Conservation (phyloP, 208 protist genomes). For the Leishmania arabica region DNA sequence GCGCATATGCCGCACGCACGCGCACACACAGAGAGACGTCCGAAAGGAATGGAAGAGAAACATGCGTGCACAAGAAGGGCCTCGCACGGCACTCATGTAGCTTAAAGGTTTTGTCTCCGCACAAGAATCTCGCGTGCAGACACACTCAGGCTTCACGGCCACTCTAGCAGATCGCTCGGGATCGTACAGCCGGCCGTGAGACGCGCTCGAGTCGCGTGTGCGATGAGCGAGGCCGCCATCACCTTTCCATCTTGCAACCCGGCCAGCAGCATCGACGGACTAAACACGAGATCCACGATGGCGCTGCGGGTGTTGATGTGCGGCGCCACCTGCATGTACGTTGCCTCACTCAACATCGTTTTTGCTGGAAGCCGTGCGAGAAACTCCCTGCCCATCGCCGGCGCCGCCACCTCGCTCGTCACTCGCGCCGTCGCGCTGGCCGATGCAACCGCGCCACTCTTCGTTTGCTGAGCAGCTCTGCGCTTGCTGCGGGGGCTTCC, state of each 20-base stretch:
- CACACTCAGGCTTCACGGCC: background rate
- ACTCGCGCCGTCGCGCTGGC: slow-evolving; percentile 5
- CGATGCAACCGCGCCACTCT: background rate
- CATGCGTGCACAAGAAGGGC: background rate
- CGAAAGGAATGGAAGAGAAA: background rate
- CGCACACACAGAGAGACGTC: background rate
- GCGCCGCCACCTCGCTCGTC: slow-evolving; percentile 10
- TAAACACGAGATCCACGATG: slow-evolving; percentile 69
- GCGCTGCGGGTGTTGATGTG: slow-evolving; percentile 28
- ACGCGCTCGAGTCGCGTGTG: slow-evolving; percentile 36
- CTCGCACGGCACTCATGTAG: background rate
- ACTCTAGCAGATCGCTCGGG: slow-evolving; percentile 15
- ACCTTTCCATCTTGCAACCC: slow-evolving; percentile 78
- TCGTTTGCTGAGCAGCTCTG: background rate
- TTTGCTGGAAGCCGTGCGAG: slow-evolving; percentile 14
- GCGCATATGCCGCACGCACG: background rate
- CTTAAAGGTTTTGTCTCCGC: background rate
- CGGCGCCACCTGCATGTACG: slow-evolving; percentile 49
- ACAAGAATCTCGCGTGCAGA: background rate
- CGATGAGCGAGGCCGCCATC: slow-evolving; percentile 66
- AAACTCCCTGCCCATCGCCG: slow-evolving; percentile 18
- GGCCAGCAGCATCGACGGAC: slow-evolving; percentile 83
- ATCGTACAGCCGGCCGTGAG: slow-evolving; percentile 27
- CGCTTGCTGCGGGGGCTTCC: background rate
- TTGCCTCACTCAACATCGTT: slow-evolving; percentile 40